Base-by-base conservation (phyloP, 306 rosid species). In the Vigna mungo region DNA sequence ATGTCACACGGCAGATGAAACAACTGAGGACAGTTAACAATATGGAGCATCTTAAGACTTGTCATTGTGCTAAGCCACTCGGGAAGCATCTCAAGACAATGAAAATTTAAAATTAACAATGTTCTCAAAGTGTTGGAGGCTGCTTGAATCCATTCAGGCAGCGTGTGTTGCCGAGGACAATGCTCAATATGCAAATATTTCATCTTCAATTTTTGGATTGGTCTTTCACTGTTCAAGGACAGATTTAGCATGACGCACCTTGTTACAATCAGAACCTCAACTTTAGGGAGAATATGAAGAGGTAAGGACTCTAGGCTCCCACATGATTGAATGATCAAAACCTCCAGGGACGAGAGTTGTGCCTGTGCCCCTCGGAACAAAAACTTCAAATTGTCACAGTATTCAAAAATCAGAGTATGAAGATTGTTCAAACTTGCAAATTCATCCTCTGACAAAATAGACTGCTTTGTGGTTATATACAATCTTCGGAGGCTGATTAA, bases 81-180 rank as follows among this genome's bases (percentile, higher is more conserved):
- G 0, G 58, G 80, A 53, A 66, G 67, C 67, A 11, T 23, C 34
- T 77, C 5, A 12, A 77, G 67, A 25, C 5, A 27, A 16, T 58
- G n/a, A 27, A 20, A 52, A 23, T 16, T 41, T 0, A 0, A 0
- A 23, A 77, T 67, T 1, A 3, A 0, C 56, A 77, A 39, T 2
- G 48, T 77, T 52, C 67, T 58, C 17, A 66, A 53, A 66, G 81
- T 66, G 36, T 39, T 6, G 1, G 11, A 0, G 0, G 47, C 11
- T 41, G 21, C 21, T 77, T 10, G 20, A 66, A 66, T 77, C 81
- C 81, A 77, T 15, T 2, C 1, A 54, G 81, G 75, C 20, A 67
- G 18, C 43, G 36, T 55, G 4, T 7, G n/a, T 37, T 11, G 58
- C 81, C 0, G 8, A 3, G 23, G 36, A n/a, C 27, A 66, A n/a